phyloP scores from a whole-genome alignment of 2,329 filamentous ascomycete genomes.

The Paraconiothyrium brasiliense region DNA sequence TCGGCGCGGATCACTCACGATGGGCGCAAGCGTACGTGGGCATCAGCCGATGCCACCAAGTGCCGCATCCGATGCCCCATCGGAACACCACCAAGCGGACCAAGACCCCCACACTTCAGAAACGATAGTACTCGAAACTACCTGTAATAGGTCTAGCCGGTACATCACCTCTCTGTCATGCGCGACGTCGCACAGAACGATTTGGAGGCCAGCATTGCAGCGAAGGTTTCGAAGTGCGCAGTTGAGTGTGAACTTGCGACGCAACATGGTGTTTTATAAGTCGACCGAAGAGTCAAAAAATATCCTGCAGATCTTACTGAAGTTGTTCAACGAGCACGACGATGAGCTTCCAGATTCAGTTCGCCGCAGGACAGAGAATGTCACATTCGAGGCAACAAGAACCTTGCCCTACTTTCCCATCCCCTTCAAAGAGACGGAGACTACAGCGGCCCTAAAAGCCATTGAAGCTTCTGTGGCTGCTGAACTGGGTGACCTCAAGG shows the following conservation, averaged over 20 bases:
- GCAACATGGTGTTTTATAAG: slow-evolving; percentile 6
- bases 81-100: not conserved
- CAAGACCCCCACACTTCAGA: slow-evolving; percentile 3
- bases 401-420: slow-evolving; percentile 49
- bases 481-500: slow-evolving; percentile 65
- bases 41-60: slow-evolving; percentile 24
- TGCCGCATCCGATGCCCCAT: slow-evolving; percentile 8
- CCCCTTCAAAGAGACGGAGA: slow-evolving; percentile 64
- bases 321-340: not conserved
- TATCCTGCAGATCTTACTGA: slow-evolving; percentile 3
- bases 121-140: not conserved
- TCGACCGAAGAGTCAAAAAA: slow-evolving; percentile 5
- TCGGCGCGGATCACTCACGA: not conserved
- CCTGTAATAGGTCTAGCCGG: not conserved
- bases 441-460: slow-evolving; percentile 65
- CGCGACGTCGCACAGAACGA: not conserved
- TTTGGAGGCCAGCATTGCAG: not conserved
- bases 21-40: not conserved
- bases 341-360: slow-evolving; percentile 7
- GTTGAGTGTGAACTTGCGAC: not conserved
- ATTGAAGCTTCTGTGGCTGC: slow-evolving; percentile 68
- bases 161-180: not conserved
- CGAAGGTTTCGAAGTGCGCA: not conserved
- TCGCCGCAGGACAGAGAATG: slow-evolving; percentile 1
- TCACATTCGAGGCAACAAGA: slow-evolving; percentile 1